Conservation (phyloP, 306 rosid species). For the Vigna angularis region DNA sequence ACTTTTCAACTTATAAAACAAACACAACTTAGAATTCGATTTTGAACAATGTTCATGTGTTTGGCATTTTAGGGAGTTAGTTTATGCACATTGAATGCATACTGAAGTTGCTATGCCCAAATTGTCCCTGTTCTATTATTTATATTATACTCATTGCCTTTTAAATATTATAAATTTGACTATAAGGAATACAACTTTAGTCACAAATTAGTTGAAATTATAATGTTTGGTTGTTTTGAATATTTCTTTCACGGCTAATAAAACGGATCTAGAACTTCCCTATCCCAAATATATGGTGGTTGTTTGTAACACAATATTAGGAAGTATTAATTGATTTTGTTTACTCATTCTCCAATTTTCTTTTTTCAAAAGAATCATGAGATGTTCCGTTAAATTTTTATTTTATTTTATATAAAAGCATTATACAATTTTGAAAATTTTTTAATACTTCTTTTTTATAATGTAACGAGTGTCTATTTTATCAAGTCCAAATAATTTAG, state of each 20-base stretch:
- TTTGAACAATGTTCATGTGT: conserved; percentile 48
- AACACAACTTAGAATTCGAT: too few relatives aligned
- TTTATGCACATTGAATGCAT: conserved; percentile 40
- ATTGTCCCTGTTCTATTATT: neutral
- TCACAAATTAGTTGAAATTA: too few relatives aligned
- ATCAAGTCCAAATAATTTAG: too few relatives aligned
- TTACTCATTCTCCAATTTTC: neutral
- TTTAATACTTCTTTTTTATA: too few relatives aligned
- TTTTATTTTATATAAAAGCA: neutral
- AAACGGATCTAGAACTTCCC: too few relatives aligned
- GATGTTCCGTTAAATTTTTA: neutral
- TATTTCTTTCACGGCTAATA: too few relatives aligned
- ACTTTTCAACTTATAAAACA: too few relatives aligned
- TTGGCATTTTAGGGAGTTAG: conserved; percentile 58
- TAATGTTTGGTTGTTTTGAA: too few relatives aligned
- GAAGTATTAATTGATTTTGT: neutral
- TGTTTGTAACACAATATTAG: neutral
- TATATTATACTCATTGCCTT: neutral
- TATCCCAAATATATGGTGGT: too few relatives aligned
- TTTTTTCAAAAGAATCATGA: neutral
- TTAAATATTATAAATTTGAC: neutral
- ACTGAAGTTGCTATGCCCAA: conserved; percentile 16
- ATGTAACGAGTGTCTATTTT: too few relatives aligned
- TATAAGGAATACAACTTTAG: too few relatives aligned
- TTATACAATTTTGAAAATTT: neutral